Conservation (phyloP, 495 filamentous ascomycete species). For the Terfezia boudieri region DNA sequence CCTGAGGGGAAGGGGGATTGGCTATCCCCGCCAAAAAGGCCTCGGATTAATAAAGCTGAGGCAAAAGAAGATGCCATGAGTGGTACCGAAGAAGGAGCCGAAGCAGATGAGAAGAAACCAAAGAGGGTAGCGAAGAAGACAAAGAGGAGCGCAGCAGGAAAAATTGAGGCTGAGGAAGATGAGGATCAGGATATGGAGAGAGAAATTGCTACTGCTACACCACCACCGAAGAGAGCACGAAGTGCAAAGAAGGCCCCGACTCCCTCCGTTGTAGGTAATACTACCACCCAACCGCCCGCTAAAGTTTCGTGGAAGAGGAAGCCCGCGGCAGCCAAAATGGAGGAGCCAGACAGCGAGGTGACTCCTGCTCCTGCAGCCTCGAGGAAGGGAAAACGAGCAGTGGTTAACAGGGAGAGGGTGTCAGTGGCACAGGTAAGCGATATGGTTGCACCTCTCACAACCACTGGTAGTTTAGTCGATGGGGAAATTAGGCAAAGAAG, state of each 20-base stretch:
- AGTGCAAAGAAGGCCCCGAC: not conserved
- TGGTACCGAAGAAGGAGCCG: not conserved
- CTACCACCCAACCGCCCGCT: no score
- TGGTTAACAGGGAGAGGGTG: no score
- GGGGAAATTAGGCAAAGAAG: no score
- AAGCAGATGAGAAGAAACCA: not conserved
- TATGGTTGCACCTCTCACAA: no score
- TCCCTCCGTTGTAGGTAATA: not conserved
- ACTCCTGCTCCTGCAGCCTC: no score
- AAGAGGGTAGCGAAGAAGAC: not conserved
- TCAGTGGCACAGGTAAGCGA: no score
- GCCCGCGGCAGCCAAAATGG: no score
- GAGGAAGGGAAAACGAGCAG: no score
- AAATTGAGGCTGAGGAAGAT: not conserved
- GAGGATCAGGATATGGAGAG: not conserved
- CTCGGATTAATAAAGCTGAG: conserved; percentile 36
- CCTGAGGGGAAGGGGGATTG: conserved; percentile 74
- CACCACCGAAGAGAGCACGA: not conserved
- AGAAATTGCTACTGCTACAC: not conserved
- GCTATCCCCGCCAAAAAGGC: conserved; percentile 56
- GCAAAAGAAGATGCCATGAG: conserved; percentile 6
- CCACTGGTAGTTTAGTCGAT: no score
- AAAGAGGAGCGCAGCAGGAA: not conserved
- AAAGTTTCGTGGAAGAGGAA: no score
- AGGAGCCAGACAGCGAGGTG: no score